Base-by-base conservation (phyloP, 345 rosid species). In the Excoecaria agallocha region DNA sequence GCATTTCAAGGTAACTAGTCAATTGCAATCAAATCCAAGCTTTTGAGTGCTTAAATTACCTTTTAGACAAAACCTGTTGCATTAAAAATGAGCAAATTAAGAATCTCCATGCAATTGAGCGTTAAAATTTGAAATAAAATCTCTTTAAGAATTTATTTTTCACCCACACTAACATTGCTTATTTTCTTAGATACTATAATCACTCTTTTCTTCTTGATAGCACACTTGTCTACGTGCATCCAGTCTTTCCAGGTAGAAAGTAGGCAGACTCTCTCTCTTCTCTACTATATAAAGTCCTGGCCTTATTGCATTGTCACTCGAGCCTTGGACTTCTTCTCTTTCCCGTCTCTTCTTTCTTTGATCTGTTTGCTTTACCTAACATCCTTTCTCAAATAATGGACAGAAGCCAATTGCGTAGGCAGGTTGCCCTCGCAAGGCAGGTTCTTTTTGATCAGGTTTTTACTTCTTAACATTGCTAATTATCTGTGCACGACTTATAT, bases 371-470 rank as follows among this genome's bases (percentile, higher is more conserved):
- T 66, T 61, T 49, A 66, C 78, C 72, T 41, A 51, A 25, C 78
- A 72, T 72, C 66, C 30, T 19, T n/a, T 9, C 22, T 24, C 19
- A 35, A 12, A 41, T 4, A 24, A 86, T 82, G 89, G 83, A 82
- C 35, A 82, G 83, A 66, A 79, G 75, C 72, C 86, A 85, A 68
- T 45, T 81, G 74, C 85, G 70, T n/a, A 82, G 88, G 75, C 94
- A 90, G 69, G 82, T 84, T 73, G 83, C 82, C n/a, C 67, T 71
- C 72, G 70, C 82, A 81, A 88, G 89, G 79, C 88, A 90, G 71
- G 84, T 92, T 69, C 85, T 90, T 62, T 88, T 90, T 73, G 88
- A 90, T 82, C 92, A 89, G 91, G 93, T 89, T 38, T 24, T 56
- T 12, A 54, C 60, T 55, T 12, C 12, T 16, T 13, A 41, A 46